These are phyloP conservation scores for Limonomyces culmigenus DNA, from an alignment of 1,284 basidiomycete genomes.

Conservation along the genomic window DNA sequence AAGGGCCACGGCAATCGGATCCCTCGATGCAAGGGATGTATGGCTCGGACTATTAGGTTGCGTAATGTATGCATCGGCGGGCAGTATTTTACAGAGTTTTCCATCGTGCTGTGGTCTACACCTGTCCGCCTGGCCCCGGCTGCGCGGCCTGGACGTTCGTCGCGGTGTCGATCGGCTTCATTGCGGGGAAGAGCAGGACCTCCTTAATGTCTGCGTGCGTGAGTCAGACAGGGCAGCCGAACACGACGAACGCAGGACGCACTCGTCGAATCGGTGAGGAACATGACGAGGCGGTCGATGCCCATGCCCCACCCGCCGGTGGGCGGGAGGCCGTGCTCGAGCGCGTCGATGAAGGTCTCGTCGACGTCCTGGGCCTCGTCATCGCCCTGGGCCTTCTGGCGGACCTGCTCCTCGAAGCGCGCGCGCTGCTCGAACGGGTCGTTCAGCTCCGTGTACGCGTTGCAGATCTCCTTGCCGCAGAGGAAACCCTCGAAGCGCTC, in stretches of 20 bases:
- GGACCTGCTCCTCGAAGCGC: constrained; percentile 89
- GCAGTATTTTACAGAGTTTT: too few relatives aligned
- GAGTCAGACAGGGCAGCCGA: constrained; percentile 12
- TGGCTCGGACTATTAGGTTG: too few relatives aligned
- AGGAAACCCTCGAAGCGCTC: constrained; percentile 99
- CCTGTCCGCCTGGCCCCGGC: constrained; percentile 15
- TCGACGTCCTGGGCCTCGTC: constrained; percentile 98
- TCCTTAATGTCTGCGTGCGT: constrained; percentile 66
- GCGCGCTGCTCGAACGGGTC: constrained; percentile 94
- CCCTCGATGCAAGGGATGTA: too few relatives aligned
- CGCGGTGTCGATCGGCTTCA: constrained; percentile 59
- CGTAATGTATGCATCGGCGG: too few relatives aligned
- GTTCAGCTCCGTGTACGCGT: constrained; percentile 97
- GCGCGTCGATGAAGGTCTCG: constrained; percentile 83
- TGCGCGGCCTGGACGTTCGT: constrained; percentile 12
- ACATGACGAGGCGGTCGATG: constrained; percentile 91
- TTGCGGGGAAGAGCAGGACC: constrained; percentile 78
- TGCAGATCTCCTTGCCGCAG: constrained; percentile 97
- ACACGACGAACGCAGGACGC: constrained; percentile 15
- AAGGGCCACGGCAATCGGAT: too few relatives aligned
- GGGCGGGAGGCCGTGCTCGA: constrained; percentile 95
- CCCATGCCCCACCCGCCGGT: constrained; percentile 96
- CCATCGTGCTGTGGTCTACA: too few relatives aligned
- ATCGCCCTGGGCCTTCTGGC: constrained; percentile 93
- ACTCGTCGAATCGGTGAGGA: constrained; percentile 86